Evolutionary conservation across 257 asterid species (phyloP).

Genomic region (Catharanthus roseus): DNA sequence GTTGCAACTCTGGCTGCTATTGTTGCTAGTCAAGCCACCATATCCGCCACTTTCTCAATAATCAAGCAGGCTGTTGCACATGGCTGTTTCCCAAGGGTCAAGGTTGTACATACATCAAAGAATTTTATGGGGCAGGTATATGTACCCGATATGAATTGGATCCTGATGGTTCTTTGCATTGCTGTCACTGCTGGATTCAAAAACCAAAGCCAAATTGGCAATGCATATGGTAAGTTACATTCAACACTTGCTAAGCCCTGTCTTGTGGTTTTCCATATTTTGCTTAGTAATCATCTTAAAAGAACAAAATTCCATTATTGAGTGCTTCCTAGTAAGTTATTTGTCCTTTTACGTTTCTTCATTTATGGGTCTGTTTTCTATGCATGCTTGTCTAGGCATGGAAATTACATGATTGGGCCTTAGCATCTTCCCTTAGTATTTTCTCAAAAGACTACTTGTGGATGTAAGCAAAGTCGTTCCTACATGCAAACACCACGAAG

Average conservation of each 20-base stretch:
- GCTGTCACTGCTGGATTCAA: constrained; percentile 96
- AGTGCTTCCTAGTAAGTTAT: background rate
- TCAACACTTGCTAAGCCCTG: background rate
- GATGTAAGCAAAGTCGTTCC: background rate
- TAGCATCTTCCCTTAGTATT: too few species aligned
- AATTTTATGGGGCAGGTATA: constrained; percentile 86
- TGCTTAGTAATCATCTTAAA: background rate
- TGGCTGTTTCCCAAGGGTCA: constrained; percentile 95
- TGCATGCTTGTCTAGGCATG: background rate
- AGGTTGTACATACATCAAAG: constrained; percentile 93
- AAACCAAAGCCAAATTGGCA: constrained; percentile 92
- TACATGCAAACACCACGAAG: background rate
- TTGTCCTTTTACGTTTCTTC: background rate
- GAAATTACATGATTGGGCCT: background rate
- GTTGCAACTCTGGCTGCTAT: constrained; percentile 90
- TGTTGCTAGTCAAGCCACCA: constrained; percentile 97
- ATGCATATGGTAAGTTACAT: constrained; percentile 69
- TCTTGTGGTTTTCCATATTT: background rate
- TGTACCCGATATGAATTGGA: constrained; percentile 95
- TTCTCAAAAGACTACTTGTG: background rate
- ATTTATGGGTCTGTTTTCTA: background rate
- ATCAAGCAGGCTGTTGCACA: constrained; percentile 95
- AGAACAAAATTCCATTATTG: background rate
- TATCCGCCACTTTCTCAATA: constrained; percentile 89
- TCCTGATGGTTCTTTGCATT: constrained; percentile 90